phyloP scores from a whole-genome alignment of 192 early-diverging fungal species.

The Coemansia aciculifera region DNA sequence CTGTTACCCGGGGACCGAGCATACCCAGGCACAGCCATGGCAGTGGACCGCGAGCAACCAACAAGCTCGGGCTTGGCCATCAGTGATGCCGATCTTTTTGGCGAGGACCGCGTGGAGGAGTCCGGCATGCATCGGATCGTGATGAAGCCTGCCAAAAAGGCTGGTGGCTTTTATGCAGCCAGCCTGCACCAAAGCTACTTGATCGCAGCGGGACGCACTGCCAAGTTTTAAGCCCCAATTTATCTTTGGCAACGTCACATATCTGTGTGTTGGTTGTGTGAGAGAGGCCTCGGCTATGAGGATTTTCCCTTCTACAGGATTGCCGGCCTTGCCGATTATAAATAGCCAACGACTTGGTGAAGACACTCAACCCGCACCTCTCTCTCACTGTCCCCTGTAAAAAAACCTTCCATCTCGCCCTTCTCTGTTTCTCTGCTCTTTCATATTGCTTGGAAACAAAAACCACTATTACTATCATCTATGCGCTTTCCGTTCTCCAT shows the following conservation, averaged over 20 bases:
- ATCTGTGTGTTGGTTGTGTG: neutral
- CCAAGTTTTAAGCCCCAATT: neutral
- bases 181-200: constrained; percentile 12
- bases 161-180: constrained; percentile 32
- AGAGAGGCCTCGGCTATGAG: neutral
- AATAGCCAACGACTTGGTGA: too few relatives aligned
- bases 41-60: neutral
- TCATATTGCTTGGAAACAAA: neutral
- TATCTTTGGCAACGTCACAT: neutral
- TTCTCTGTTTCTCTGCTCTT: neutral
- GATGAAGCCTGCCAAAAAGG: constrained; percentile 10
- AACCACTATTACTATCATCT: neutral
- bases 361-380: neutral
- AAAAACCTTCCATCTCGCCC: neutral
- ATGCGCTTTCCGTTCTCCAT: constrained; percentile 48
- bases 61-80: neutral
- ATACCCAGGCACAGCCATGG: constrained; percentile 10
- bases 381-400: neutral
- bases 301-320: neutral
- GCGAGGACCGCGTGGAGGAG: neutral
- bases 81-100: constrained; percentile 19
- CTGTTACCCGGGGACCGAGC: constrained; percentile 47
- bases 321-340: too few relatives aligned
- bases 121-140: constrained; percentile 31
- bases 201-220: neutral